Evolutionary conservation across 495 filamentous ascomycete species (phyloP), one percentile per base, ranked within the genome.

Genomic region (Choiromyces venosus): DNA sequence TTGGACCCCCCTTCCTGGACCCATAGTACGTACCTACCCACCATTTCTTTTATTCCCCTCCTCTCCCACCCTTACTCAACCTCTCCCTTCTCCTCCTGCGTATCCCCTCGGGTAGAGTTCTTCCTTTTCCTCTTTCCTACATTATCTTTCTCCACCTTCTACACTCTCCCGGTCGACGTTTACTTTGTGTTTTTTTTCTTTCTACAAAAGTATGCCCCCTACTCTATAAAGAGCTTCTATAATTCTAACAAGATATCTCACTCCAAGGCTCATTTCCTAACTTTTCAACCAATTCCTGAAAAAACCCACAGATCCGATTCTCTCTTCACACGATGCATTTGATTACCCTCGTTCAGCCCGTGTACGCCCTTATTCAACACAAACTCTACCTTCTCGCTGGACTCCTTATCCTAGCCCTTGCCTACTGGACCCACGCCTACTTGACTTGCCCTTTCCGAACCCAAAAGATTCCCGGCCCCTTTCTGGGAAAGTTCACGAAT

Each of bases 401-500:
- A 33, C 14, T 2, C 67, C 10, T n/a, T 39, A 16, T 29, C 64
- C 37, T 77, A 69, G 44, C 65, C 6, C 56, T 77, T 29, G 66
- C 37, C 3, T 40, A 73, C 9, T 71, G 77, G 68, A 78, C 76
- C 9, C 12, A 39, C 7, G 67, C 68, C 21, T 80, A 80, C 39
- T n/a, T 73, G 6, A 69, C 37, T 0, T 76, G 75, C 1, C 79
- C 79, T 14, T 71, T 81, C 56, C 69, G 70, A 1, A 61, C 52
- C 1, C 75, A 80, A 21, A 42, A 73, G 19, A 73, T 81, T 74
- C 90, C 90, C 0, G 90, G 91, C 0, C 91, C 89, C 1, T 85
- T 90, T 72, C 82, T 91, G 52, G 91, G 89, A 19, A 87, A 86
- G 9, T 85, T 91, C 71, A 92, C 91, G 3, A 85, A 90, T 79